phyloP scores from a whole-genome alignment of 106 monocot species.

The Dendrobium huoshanense region DNA sequence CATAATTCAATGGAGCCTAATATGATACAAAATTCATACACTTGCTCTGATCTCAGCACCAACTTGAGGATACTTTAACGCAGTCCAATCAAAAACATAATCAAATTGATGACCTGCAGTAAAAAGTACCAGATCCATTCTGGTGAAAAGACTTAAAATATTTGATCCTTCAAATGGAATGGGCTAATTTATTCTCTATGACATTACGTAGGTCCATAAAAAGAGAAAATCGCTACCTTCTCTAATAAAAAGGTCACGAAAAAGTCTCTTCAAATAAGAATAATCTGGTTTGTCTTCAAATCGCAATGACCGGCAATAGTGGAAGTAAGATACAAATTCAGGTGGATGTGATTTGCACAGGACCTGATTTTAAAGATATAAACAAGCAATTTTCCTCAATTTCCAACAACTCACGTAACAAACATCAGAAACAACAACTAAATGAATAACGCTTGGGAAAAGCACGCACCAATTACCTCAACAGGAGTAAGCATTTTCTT shows the following conservation, averaged over 20 bases:
- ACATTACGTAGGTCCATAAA: not conserved
- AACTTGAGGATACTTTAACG: slow-evolving; percentile 66
- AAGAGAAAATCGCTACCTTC: not conserved
- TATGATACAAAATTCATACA: slow-evolving; percentile 26
- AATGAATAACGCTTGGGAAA: not conserved
- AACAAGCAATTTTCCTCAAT: not conserved
- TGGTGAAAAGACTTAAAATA: not conserved
- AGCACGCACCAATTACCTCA: slow-evolving; percentile 2
- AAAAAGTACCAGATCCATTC: not conserved
- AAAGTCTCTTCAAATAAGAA: slow-evolving; percentile 7
- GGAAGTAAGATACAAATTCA: slow-evolving; percentile 10
- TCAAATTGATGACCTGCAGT: slow-evolving; percentile 82
- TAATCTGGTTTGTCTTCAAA: slow-evolving; percentile 11
- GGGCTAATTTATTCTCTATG: not conserved
- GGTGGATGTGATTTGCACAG: slow-evolving; percentile 6
- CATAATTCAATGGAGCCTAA: not conserved
- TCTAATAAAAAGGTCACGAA: slow-evolving; percentile 8
- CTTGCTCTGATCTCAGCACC: slow-evolving; percentile 37
- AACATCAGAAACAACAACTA: not conserved
- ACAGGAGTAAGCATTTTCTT: slow-evolving; percentile 11
- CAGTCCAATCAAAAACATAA: slow-evolving; percentile 93
- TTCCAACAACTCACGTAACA: not conserved
- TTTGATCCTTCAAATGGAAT: not conserved
- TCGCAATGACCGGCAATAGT: slow-evolving; percentile 8
- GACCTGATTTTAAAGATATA: slow-evolving; percentile 1